A percentile compares a stretch with the other conserved stretches of the same genome.
phyloP scores from a whole-genome alignment of 23 red algal genomes.

The Gracilaria vermiculophylla region DNA sequence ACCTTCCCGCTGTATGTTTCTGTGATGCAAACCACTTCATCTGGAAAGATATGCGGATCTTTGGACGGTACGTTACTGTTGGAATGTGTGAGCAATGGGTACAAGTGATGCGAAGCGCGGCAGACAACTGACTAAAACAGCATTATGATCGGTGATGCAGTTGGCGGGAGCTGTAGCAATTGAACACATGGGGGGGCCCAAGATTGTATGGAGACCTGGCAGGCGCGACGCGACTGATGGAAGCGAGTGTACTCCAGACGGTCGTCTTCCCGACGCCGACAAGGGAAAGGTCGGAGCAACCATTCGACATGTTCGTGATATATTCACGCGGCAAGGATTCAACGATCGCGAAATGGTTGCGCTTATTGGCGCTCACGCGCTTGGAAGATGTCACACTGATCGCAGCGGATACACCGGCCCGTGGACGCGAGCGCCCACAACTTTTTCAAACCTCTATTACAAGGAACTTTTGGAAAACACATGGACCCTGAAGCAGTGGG shows the following conservation, averaged over 20 bases:
- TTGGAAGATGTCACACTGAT: conserved; percentile 80
- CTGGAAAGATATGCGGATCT: conserved; percentile 42
- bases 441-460: conserved; percentile 83
- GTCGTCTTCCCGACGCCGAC: conserved; percentile 71
- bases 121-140: not conserved
- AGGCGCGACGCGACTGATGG: conserved; percentile 67
- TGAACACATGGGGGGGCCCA: conserved; percentile 85
- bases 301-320: conserved; percentile 71
- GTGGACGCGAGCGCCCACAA: conserved; percentile 68
- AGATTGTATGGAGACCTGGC: conserved; percentile 77
- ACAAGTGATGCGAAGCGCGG: not conserved
- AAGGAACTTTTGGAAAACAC: conserved; percentile 73
- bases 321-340: conserved; percentile 87
- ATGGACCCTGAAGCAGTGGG: conserved; percentile 67
- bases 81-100: not conserved
- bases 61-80: conserved; percentile 40
- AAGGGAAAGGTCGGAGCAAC: conserved; percentile 57
- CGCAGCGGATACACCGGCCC: conserved; percentile 67
- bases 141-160: not conserved
- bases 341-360: conserved; percentile 88
- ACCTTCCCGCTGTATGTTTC: not conserved
- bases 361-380: conserved; percentile 78
- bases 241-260: conserved; percentile 66
- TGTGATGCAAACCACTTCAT: not conserved
- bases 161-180: conserved; percentile 81